phyloP scores from a whole-genome alignment of 441 rosid species.

The Eutrema salsugineum region DNA sequence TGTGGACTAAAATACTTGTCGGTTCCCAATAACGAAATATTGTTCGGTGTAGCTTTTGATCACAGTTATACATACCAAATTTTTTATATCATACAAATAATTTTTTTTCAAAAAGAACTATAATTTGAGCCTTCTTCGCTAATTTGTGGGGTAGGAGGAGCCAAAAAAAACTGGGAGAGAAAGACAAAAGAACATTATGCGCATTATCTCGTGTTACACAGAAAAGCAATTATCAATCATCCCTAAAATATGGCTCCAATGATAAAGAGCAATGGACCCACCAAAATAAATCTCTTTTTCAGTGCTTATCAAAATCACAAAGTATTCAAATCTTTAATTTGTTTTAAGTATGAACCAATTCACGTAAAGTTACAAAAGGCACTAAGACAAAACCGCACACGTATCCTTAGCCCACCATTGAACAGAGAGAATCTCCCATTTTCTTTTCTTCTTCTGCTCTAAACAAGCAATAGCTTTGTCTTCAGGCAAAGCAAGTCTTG shows the following conservation, averaged over 20 bases:
- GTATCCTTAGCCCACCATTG: conserved; percentile 7
- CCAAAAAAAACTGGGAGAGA: background rate
- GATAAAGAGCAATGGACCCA: conserved; percentile 9
- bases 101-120: background rate
- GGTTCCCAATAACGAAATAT: background rate
- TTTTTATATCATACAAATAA: background rate
- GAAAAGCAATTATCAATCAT: background rate
- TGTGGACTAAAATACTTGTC: conserved; percentile 17
- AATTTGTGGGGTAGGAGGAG: conserved; percentile 21
- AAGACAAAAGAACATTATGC: conserved; percentile 22
- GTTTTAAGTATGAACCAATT: conserved; percentile 10
- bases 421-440: background rate
- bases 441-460: conserved; percentile 21
- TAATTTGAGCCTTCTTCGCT: background rate
- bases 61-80: background rate
- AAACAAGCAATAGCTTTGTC: conserved; percentile 28
- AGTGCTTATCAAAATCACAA: conserved; percentile 27
- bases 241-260: conserved; percentile 1
- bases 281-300: conserved; percentile 10
- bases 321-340: conserved; percentile 27
- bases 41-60: background rate
- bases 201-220: conserved; percentile 30
- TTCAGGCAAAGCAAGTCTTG: conserved; percentile 31
- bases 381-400: conserved; percentile 29
- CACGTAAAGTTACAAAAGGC: conserved; percentile 29